Percentiles rank a stretch among this genome's conserved stretches.
Conservation (phyloP, 768 basidiomycete species). For the Leccinellum rugosiceps region DNA sequence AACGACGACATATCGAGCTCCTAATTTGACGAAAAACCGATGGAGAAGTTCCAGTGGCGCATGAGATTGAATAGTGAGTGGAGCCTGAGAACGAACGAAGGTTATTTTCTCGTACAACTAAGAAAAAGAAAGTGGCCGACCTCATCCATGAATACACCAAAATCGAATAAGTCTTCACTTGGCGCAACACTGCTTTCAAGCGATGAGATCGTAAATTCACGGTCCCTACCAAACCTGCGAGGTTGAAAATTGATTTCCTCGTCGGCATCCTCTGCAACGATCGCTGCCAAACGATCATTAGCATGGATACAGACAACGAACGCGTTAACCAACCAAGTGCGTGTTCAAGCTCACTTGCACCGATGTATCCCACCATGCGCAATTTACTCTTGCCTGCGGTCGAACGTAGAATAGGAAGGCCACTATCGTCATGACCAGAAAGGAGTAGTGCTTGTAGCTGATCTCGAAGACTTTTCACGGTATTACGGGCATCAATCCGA, state of each 20-base stretch:
- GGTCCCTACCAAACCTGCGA: constrained; percentile 36
- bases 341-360: constrained; percentile 90
- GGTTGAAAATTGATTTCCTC: constrained; percentile 64
- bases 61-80: constrained; percentile 77
- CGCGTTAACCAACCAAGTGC: constrained; percentile 62
- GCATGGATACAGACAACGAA: not conserved
- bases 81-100: constrained; percentile 53
- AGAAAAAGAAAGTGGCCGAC: constrained; percentile 35
- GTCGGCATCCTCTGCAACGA: constrained; percentile 73
- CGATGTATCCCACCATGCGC: constrained; percentile 87
- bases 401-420: constrained; percentile 79
- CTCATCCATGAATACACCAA: constrained; percentile 89
- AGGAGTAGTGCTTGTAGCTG: constrained; percentile 58
- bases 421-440: constrained; percentile 68
- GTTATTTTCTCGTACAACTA: not conserved
- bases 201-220: constrained; percentile 53
- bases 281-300: constrained; percentile 40
- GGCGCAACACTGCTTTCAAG: constrained; percentile 33
- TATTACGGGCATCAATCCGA: constrained; percentile 68
- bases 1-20: constrained; percentile 85
- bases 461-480: constrained; percentile 70
- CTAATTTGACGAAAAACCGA: constrained; percentile 91
- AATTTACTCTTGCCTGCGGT: constrained; percentile 42
- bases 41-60: constrained; percentile 91
- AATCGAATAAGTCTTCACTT: constrained; percentile 63